phyloP scores from a whole-genome alignment of 306 rosid genomes.

The Glycine tomentella region DNA sequence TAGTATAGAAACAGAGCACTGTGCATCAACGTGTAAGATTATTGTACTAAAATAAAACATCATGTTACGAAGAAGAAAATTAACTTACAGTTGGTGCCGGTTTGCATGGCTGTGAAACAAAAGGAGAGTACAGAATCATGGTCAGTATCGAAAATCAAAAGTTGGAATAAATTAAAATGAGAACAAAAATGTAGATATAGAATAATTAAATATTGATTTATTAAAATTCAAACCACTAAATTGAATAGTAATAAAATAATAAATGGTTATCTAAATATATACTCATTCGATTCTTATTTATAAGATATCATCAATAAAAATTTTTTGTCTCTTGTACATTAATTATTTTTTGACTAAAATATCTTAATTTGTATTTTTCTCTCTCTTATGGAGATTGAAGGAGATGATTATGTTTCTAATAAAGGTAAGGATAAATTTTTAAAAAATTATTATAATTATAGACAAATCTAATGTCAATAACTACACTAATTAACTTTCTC shows the following conservation, averaged over 20 bases:
- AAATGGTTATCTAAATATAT: neutral
- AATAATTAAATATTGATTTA: conserved; percentile 1
- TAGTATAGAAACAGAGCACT: neutral
- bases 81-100: conserved; percentile 77
- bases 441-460: too few relatives aligned
- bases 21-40: neutral
- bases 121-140: neutral
- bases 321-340: too few relatives aligned
- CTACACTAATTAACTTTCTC: too few relatives aligned
- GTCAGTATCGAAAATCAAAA: conserved; percentile 10
- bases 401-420: too few relatives aligned
- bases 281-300: too few relatives aligned
- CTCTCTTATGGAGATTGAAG: too few relatives aligned
- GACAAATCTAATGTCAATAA: too few relatives aligned
- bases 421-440: too few relatives aligned
- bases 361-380: too few relatives aligned
- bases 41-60: neutral
- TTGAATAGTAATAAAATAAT: neutral
- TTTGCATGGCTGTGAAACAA: conserved; percentile 71
- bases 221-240: conserved; percentile 16
- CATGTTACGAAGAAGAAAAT: neutral
- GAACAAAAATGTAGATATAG: neutral
- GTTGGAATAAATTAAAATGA: neutral
- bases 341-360: too few relatives aligned
- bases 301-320: too few relatives aligned